Conservation (phyloP, 2,329 filamentous ascomycete species). For the Epichloe gansuensis region DNA sequence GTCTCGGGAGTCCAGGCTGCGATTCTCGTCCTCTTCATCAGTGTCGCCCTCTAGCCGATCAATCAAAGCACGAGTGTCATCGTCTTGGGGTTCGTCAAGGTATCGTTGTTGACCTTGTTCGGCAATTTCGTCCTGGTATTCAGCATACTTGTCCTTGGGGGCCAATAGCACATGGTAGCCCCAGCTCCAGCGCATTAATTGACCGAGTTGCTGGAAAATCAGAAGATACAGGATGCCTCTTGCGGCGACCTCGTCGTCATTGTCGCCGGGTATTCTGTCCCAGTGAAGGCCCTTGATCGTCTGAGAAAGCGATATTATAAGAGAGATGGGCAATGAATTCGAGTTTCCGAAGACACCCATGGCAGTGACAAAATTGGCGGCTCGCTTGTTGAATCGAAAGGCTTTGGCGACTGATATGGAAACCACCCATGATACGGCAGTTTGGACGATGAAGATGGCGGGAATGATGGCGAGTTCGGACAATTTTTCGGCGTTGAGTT, state of each 20-base stretch:
- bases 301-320: slow-evolving; percentile 86
- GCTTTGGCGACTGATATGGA: slow-evolving; percentile 56
- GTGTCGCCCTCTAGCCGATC: slow-evolving; percentile 22
- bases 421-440: slow-evolving; percentile 70
- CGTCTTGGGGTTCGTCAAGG: slow-evolving; percentile 27
- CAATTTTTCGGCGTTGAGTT: slow-evolving; percentile 83
- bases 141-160: slow-evolving; percentile 59
- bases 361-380: slow-evolving; percentile 86
- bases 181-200: slow-evolving; percentile 95
- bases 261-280: slow-evolving; percentile 82
- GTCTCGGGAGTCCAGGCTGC: slow-evolving; percentile 29
- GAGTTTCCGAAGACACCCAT: slow-evolving; percentile 99
- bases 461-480: slow-evolving; percentile 86
- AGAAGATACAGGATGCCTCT: slow-evolving; percentile 89
- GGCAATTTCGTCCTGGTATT: slow-evolving; percentile 42
- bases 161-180: slow-evolving; percentile 92
- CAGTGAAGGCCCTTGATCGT: slow-evolving; percentile 88
- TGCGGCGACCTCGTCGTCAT: slow-evolving; percentile 86
- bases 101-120: slow-evolving; percentile 50
- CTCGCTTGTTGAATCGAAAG: slow-evolving; percentile 72
- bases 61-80: slow-evolving; percentile 34
- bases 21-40: slow-evolving; percentile 24
- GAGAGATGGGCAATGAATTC: slow-evolving; percentile 91
- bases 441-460: slow-evolving; percentile 84
- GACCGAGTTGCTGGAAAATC: slow-evolving; percentile 94